A percentile compares a stretch with the other conserved stretches of the same genome.
Evolutionary conservation across 140 eudicot species (phyloP).

Genomic region (Bidens hawaiensis): DNA sequence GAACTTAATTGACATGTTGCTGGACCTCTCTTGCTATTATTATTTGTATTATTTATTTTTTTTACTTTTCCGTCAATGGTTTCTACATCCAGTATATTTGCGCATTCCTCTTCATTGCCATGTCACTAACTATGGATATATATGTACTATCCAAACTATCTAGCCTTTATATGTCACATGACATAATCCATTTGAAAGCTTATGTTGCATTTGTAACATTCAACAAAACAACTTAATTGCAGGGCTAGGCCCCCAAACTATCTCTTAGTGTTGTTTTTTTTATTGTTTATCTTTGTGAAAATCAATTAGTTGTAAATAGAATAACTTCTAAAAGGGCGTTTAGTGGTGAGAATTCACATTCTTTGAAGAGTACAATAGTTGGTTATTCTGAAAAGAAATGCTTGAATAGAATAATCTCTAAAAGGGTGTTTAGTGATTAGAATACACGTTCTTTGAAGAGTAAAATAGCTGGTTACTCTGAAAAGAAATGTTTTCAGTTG

Average conservation of each 20-base stretch:
- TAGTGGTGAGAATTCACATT: too few species aligned
- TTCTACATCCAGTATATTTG: neutral
- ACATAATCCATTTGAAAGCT: slow-evolving; percentile 3
- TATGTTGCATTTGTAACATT: neutral
- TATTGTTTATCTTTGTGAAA: neutral
- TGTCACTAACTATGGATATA: neutral
- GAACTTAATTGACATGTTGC: neutral
- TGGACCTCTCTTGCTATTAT: neutral
- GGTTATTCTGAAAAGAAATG: neutral
- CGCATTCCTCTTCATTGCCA: neutral
- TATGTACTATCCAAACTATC: neutral
- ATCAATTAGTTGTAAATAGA: neutral
- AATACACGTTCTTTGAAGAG: too few species aligned
- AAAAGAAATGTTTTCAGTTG: neutral
- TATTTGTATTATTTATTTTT: neutral
- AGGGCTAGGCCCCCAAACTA: neutral
- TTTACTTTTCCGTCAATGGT: neutral
- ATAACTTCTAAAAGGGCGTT: neutral
- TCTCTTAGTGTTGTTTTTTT: neutral
- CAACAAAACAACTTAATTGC: neutral
- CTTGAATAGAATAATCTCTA: too few species aligned
- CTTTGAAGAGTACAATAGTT: neutral
- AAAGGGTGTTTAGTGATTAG: too few species aligned
- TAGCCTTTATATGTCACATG: slow-evolving; percentile 1
- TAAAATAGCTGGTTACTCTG: too few species aligned